Evolutionary conservation across 345 rosid species (phyloP).

Genomic region (Hypericum perforatum): DNA sequence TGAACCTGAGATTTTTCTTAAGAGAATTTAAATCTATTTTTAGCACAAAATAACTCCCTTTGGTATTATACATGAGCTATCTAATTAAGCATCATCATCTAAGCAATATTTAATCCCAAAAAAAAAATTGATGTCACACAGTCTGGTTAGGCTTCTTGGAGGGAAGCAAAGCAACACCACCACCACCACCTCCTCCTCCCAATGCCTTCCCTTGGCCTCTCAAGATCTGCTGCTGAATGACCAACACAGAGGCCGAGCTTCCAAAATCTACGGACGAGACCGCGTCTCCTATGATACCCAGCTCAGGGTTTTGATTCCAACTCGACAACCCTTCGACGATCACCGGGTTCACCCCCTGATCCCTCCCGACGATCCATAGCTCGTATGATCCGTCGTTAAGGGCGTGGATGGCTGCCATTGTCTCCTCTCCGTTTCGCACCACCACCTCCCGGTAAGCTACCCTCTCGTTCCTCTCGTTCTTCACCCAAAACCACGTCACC

Average conservation of each 20-base stretch:
- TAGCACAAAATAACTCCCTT: too few relatives aligned
- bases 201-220: conserved; percentile 13
- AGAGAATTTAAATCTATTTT: too few relatives aligned
- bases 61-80: too few relatives aligned
- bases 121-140: too few relatives aligned
- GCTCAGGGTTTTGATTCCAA: conserved; percentile 48
- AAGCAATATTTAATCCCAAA: too few relatives aligned
- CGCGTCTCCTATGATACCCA: conserved; percentile 58
- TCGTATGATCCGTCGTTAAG: conserved; percentile 37
- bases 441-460: conserved; percentile 53
- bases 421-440: conserved; percentile 59
- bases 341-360: conserved; percentile 47
- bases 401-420: conserved; percentile 46
- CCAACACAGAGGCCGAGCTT: conserved; percentile 47
- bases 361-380: conserved; percentile 69
- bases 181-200: too few relatives aligned
- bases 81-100: too few relatives aligned
- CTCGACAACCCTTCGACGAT: conserved; percentile 44
- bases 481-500: conserved; percentile 71
- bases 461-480: conserved; percentile 43
- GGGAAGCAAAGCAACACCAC: too few relatives aligned
- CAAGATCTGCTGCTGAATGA: conserved; percentile 60
- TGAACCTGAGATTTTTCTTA: too few relatives aligned
- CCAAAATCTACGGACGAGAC: conserved; percentile 40
- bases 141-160: too few relatives aligned